Conservation (phyloP, 2,329 filamentous ascomycete species). For the Cladobotryum mycophilum region DNA sequence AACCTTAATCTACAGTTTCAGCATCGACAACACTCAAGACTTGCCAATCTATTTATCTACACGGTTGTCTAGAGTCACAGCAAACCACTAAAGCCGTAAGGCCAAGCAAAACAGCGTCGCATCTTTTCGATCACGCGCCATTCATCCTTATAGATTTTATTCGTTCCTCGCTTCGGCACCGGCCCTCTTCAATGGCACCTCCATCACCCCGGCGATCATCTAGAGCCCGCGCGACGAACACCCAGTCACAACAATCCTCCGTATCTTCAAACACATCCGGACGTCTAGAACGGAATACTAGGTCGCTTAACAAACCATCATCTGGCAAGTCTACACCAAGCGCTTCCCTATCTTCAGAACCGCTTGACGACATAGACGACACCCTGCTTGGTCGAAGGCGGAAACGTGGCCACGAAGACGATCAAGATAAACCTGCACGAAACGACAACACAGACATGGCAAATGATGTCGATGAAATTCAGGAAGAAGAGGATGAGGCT, state of each 20-base stretch:
- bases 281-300: slow-evolving; percentile 67
- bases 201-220: slow-evolving; percentile 79
- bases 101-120: neutral
- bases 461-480: slow-evolving; percentile 63
- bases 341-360: slow-evolving; percentile 64
- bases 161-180: slow-evolving; percentile 10
- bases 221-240: slow-evolving; percentile 75
- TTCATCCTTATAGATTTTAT: neutral
- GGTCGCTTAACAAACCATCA: slow-evolving; percentile 64
- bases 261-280: slow-evolving; percentile 73
- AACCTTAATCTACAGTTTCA: no score
- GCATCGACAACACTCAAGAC: neutral
- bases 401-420: slow-evolving; percentile 66
- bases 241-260: slow-evolving; percentile 70
- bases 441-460: slow-evolving; percentile 44
- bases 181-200: slow-evolving; percentile 48
- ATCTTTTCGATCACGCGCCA: slow-evolving; percentile 1
- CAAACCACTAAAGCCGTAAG: neutral
- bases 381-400: slow-evolving; percentile 69
- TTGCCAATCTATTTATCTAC: neutral
- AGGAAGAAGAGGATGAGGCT: slow-evolving; percentile 79
- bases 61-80: neutral
- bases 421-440: slow-evolving; percentile 39
- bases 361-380: slow-evolving; percentile 62
- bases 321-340: slow-evolving; percentile 73